Evolutionary conservation across 495 filamentous ascomycete genomes (phyloP).

Genomic region (Durotheca rogersii): DNA sequence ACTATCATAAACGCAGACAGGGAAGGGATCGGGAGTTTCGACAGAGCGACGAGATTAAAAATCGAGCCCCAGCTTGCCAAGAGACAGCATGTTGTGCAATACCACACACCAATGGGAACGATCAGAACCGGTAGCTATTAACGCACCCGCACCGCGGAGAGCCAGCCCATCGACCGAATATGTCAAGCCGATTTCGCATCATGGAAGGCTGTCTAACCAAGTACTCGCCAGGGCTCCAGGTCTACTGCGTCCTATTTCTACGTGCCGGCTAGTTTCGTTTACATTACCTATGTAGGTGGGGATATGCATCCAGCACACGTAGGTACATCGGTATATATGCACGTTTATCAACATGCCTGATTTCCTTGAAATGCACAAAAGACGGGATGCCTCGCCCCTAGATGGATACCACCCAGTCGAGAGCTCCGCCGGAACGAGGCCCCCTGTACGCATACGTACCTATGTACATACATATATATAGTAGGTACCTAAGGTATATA

Average conservation of each 20-base stretch:
- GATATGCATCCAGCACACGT: not conserved
- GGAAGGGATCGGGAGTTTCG: constrained; percentile 31
- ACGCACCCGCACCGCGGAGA: no score
- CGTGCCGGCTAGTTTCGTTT: no score
- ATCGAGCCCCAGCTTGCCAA: constrained; percentile 20
- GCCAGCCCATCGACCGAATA: no score
- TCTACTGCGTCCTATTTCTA: no score
- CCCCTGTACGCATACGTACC: not conserved
- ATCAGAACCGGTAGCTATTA: no score
- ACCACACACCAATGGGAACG: constrained; percentile 17
- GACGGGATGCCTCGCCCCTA: constrained; percentile 13
- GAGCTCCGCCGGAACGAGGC: not conserved
- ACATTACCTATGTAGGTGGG: no score
- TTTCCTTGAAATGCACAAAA: not conserved
- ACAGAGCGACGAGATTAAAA: constrained; percentile 12
- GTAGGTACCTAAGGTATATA: constrained; percentile 7
- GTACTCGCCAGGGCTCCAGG: no score
- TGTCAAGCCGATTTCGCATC: no score
- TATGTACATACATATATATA: constrained; percentile 7
- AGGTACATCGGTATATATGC: not conserved
- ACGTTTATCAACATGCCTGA: not conserved
- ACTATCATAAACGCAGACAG: constrained; percentile 1
- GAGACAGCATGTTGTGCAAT: constrained; percentile 22
- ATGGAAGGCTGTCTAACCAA: no score
- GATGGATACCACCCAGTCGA: constrained; percentile 1